Evolutionary conservation across 495 filamentous ascomycete species (phyloP), one percentile per base, ranked within the genome.

Genomic region (Xylaria intraflava): DNA sequence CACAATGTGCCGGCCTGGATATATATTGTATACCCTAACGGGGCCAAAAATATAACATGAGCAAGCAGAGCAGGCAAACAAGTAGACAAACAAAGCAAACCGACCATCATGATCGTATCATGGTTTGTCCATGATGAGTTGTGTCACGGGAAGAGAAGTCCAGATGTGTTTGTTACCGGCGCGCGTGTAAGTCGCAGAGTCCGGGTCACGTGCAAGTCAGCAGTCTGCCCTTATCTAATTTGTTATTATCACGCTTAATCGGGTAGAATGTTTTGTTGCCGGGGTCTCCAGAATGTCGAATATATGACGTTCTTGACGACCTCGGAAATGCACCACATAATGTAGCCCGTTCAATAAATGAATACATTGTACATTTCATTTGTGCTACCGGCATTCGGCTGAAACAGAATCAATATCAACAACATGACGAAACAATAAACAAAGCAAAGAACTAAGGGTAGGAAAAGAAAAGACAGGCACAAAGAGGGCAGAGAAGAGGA

Each of bases 41-140:
- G 27, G 22, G 33, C 12, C 30, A 8, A 49, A 19, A 40, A 40
- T 17, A 26, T 35, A 49, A 40, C 47, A 40, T 38, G n/a, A 22
- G 8, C 46, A 49, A 49, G 27, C 47, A 49, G n/a, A 49, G n/a
- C 35, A 40, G 27, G 38, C 47, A 49, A 16, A 36, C 47, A 16
- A 49, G 27, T 6, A 10, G 31, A 29, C 12, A 9, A 42, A 41
- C 11, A 16, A 16, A 7, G 11, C 38, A 38, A 38, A 17, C 35
- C 2, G 8, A n/a, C 9, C 4, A 29, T 29, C 27, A 20, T 30
- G 38, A 29, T 51, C 26, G 20, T n/a, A 23, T 38, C 33, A 40
- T 40, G 20, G 17, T 14, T 27, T 27, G 1, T 26, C 9, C 23
- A 16, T 41, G 22, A 6, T 44, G 46, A 35, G 46, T 49, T 26